Percentiles rank a stretch among this genome's conserved stretches.
These are phyloP conservation scores for Nepenthes mirabilis DNA, from an alignment of 148 eudicot species.

Conservation along the genomic window DNA sequence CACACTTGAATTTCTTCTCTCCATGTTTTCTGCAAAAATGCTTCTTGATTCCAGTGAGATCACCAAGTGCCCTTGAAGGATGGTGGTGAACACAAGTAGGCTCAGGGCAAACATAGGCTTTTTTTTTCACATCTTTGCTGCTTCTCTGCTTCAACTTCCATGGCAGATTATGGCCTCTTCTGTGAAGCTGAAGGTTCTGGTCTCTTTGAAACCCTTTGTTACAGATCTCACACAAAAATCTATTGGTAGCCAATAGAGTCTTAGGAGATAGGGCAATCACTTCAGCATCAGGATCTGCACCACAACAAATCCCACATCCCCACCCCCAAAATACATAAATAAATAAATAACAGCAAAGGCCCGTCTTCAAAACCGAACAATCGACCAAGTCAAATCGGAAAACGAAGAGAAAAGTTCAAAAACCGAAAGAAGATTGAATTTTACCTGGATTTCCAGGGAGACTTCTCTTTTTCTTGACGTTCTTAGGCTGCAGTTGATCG, in stretches of 20 bases:
- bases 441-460: slow-evolving; percentile 92
- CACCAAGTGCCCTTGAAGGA: slow-evolving; percentile 89
- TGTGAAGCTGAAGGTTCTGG: slow-evolving; percentile 82
- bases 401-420: background rate
- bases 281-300: slow-evolving; percentile 89
- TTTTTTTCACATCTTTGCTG: slow-evolving; percentile 32
- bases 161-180: slow-evolving; percentile 95
- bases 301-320: background rate
- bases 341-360: background rate
- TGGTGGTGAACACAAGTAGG: slow-evolving; percentile 75
- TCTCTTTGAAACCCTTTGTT: slow-evolving; percentile 97
- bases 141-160: slow-evolving; percentile 84
- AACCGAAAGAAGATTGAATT: background rate
- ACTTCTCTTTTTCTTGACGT: slow-evolving; percentile 78
- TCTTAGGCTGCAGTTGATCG: slow-evolving; percentile 31
- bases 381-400: background rate
- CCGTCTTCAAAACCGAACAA: background rate
- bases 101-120: slow-evolving; percentile 84
- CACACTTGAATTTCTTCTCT: slow-evolving; percentile 85
- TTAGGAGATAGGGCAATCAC: slow-evolving; percentile 87
- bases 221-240: slow-evolving; percentile 88
- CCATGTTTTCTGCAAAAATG: slow-evolving; percentile 90
- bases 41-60: slow-evolving; percentile 90
- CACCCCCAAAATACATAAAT: background rate
- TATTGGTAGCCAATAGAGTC: slow-evolving; percentile 60